Base-by-base conservation (phyloP, 257 asterid genomes). In the Anisodus acutangulus region DNA sequence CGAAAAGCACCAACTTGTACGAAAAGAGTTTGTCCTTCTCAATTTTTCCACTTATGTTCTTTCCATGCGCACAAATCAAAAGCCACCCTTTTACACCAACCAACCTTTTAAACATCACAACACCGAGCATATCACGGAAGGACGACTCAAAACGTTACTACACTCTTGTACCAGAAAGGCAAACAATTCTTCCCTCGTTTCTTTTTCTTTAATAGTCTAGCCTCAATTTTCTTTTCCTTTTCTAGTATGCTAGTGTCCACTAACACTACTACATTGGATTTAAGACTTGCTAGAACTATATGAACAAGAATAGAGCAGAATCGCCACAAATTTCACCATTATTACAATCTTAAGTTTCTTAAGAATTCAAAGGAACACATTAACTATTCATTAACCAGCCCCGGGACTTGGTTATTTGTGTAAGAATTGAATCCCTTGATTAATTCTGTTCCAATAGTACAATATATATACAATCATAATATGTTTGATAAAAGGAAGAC, bases 321-420 rank as follows among this genome's bases (percentile, higher is more conserved):
- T 4, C 19, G 19, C 4, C 39, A 71, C 16, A 71, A 70, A 71
- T 71, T 5, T 45, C 58, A 71, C 37, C 79, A 69, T 39, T 41
- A 69, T 39, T 17, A 69, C 54, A 69, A 16, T 39, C 16, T 70
- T 3, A 70, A 45, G 79, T n/a, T 71, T n/a, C 37, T n/a, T 45
- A 53, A 26, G 57, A 78, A 78, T 7, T 78, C 64, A 78, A 31
- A 51, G 64, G 6, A 76, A 76, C 81, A 31, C 47, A 76, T 76
- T 17, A 72, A 19, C 80, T 19, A 72, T 47, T 22, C 43, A 49
- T 49, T 78, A 53, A 13, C 64, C 81, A 78, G 0, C 43, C 47
- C 64, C 64, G 53, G 26, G 12, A 78, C 8, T 12, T 78, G 13
- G 9, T 19, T 53, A 26, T 35, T 22, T 22, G 26, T 22, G 26